phyloP scores from a whole-genome alignment of 2,329 filamentous ascomycete genomes.

The Exserohilum rostratum region DNA sequence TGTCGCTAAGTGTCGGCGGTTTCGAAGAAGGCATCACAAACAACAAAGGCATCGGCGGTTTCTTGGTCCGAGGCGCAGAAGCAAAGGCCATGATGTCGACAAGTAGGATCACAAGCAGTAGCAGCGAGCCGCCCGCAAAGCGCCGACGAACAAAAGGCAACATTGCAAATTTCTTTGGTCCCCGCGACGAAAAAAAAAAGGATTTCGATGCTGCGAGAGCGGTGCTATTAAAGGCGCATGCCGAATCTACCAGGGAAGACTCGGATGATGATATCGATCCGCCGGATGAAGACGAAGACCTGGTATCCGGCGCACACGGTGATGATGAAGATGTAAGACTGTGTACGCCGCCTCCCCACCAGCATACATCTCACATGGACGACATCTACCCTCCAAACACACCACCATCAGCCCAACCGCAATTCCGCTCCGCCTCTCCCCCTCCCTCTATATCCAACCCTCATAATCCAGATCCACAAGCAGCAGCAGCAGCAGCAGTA shows the following conservation, averaged over 20 bases:
- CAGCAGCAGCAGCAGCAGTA: too few species aligned
- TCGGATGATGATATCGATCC: constrained; percentile 26
- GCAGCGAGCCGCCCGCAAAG: constrained; percentile 37
- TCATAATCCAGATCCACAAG: constrained; percentile 1
- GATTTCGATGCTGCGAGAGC: constrained; percentile 44
- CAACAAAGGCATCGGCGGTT: constrained; percentile 84
- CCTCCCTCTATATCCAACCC: constrained; percentile 6
- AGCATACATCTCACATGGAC: constrained; percentile 14
- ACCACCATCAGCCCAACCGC: constrained; percentile 45
- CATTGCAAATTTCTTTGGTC: constrained; percentile 47
- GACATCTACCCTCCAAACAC: constrained; percentile 22
- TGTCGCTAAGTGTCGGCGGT: constrained; percentile 86
- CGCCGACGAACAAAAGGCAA: constrained; percentile 42
- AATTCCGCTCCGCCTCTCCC: constrained; percentile 4
- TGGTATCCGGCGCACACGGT: constrained; percentile 16
- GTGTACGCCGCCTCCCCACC: constrained; percentile 17
- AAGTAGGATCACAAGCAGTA: constrained; percentile 11
- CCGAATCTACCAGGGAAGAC: constrained; percentile 35
- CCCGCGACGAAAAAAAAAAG: constrained; percentile 36
- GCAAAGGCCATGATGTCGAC: constrained; percentile 55
- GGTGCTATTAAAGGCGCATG: constrained; percentile 34
- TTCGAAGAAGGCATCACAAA: constrained; percentile 87
- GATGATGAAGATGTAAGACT: constrained; percentile 21
- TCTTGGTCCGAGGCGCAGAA: constrained; percentile 73
- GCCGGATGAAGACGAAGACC: constrained; percentile 20